These are phyloP conservation scores for Heliocybe sulcata DNA, from an alignment of 1,284 basidiomycete genomes.

Conservation along the genomic window DNA sequence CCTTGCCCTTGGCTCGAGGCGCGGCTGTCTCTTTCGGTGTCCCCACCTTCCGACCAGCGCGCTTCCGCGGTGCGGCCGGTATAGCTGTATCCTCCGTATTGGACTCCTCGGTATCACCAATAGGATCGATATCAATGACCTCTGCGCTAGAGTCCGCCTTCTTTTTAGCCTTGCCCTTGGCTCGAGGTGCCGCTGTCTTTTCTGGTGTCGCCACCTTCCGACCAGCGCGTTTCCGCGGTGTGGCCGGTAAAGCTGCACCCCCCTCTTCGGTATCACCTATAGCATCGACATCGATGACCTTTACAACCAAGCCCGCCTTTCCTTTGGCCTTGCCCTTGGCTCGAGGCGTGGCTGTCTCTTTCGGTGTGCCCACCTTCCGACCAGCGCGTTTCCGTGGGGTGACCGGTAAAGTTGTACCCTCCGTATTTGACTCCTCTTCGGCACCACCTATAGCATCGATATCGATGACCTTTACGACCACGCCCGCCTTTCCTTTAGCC, in stretches of 20 bases:
- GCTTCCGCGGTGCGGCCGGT: not conserved
- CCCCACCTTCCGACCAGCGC: not conserved
- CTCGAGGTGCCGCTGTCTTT: too few species aligned
- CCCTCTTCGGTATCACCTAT: constrained; percentile 17
- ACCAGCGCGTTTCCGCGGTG: too few species aligned
- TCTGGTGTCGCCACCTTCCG: not conserved
- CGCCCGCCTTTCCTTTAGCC: not conserved
- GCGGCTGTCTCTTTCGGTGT: too few species aligned
- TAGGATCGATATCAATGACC: constrained; percentile 24
- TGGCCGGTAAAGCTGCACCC: not conserved
- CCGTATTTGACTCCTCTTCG: too few species aligned
- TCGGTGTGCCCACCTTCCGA: not conserved
- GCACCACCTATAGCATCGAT: not conserved
- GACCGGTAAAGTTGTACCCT: too few species aligned
- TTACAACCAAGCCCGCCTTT: constrained; percentile 11
- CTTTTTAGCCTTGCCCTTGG: not conserved
- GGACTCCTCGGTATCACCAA: constrained; percentile 16
- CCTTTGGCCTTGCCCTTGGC: not conserved
- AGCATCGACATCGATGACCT: constrained; percentile 25
- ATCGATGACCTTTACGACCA: not conserved
- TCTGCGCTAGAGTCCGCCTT: constrained; percentile 15
- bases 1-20: not conserved
- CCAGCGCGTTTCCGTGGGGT: too few species aligned
- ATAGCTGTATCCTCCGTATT: too few species aligned
- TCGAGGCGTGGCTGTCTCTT: too few species aligned